These are phyloP conservation scores for Blastobotrys illinoisensis DNA, from an alignment of 1,139 yeast genomes.

Conservation along the genomic window DNA sequence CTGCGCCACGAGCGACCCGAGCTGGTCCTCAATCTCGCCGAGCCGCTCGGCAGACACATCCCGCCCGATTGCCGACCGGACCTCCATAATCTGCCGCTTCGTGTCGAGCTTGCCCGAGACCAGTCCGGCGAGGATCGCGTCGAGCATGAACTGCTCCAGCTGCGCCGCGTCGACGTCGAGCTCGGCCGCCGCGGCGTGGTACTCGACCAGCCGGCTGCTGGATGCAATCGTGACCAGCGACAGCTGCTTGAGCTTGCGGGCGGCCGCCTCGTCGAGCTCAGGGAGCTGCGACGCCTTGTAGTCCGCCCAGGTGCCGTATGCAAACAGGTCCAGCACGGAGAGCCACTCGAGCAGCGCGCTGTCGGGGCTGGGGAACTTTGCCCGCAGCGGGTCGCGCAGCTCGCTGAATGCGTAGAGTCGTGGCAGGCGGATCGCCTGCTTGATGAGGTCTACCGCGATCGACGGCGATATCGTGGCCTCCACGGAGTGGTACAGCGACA, in stretches of 20 bases:
- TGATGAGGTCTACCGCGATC: slow-evolving; percentile 16
- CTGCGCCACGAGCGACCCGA: slow-evolving; percentile 11
- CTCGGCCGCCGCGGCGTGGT: slow-evolving; percentile 11
- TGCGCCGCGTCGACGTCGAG: slow-evolving; percentile 13
- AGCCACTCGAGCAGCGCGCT: slow-evolving; percentile 13
- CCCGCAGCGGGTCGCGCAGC: slow-evolving; percentile 17
- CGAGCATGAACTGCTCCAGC: slow-evolving; percentile 24
- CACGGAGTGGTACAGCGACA: slow-evolving; percentile 14
- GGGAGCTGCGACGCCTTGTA: slow-evolving; percentile 11
- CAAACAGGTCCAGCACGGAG: slow-evolving; percentile 17
- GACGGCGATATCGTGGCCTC: slow-evolving; percentile 11
- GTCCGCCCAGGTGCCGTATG: slow-evolving; percentile 21
- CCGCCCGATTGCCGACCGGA: slow-evolving; percentile 20
- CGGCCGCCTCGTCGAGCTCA: slow-evolving; percentile 13
- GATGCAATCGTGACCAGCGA: slow-evolving; percentile 20
- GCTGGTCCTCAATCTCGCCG: slow-evolving; percentile 13
- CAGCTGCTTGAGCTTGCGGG: slow-evolving; percentile 20
- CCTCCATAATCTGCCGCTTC: slow-evolving; percentile 17
- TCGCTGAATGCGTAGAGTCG: slow-evolving; percentile 22
- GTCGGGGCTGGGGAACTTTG: slow-evolving; percentile 6
- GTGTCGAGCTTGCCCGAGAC: slow-evolving; percentile 25
- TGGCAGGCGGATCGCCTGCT: slow-evolving; percentile 16
- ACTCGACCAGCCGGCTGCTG: slow-evolving; percentile 13
- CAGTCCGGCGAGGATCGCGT: slow-evolving; percentile 23
- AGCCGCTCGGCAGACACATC: slow-evolving; percentile 19